Evolutionary conservation across 2,329 filamentous ascomycete genomes (phyloP).

Genomic region (Diaporthe velutina): DNA sequence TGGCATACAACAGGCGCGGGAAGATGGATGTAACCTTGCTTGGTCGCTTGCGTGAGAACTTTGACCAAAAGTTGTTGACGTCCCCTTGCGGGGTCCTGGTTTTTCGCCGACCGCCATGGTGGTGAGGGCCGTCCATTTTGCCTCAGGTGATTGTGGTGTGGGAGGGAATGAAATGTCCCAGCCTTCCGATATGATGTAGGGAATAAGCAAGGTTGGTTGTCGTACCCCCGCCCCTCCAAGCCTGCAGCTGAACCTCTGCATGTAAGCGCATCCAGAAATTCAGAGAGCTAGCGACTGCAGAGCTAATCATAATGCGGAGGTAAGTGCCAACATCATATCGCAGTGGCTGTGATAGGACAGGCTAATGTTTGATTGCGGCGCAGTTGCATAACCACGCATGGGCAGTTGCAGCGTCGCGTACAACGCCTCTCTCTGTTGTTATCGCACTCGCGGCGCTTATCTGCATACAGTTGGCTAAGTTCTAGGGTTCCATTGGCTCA

Average conservation of each 20-base stretch:
- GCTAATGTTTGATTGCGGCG: conserved; percentile 3
- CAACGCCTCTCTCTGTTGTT: neutral
- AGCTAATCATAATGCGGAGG: neutral
- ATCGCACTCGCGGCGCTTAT: neutral
- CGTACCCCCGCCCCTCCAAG: neutral
- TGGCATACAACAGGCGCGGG: conserved; percentile 54
- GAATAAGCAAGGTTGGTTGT: neutral
- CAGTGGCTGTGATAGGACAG: conserved; percentile 7
- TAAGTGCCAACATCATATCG: neutral
- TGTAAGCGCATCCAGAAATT: neutral
- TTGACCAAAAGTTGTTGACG: conserved; percentile 57
- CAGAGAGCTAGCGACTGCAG: neutral
- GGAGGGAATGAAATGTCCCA: no score
- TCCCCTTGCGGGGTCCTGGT: conserved; percentile 54
- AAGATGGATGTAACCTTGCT: conserved; percentile 61
- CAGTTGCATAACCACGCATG: neutral
- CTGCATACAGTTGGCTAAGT: neutral
- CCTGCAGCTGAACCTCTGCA: neutral
- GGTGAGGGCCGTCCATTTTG: neutral
- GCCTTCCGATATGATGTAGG: neutral
- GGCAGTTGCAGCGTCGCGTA: neutral
- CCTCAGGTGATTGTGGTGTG: neutral
- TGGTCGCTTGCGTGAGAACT: conserved; percentile 55
- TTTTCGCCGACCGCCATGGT: neutral
- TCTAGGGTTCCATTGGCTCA: neutral